Evolutionary conservation across 78 protist genomes (phyloP).

Genomic region (Dictyostelium intermedium): DNA sequence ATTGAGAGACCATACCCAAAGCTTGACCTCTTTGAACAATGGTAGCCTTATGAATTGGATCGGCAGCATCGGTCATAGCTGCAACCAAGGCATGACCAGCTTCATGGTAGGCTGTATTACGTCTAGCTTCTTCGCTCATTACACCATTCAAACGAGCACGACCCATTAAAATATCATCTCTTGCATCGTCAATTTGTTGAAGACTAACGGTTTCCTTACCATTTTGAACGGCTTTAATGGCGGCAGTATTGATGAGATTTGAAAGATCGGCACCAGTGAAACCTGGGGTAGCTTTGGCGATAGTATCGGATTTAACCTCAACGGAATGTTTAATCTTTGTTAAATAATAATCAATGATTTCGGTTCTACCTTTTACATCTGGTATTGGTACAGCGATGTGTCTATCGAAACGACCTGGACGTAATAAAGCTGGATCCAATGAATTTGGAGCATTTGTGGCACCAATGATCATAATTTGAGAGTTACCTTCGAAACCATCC

Average conservation of each 20-base stretch:
- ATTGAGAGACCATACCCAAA: slow-evolving; percentile 86
- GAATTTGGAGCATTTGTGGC: slow-evolving; percentile 94
- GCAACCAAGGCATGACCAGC: slow-evolving; percentile 98
- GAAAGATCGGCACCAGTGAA: slow-evolving; percentile 94
- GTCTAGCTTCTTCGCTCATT: slow-evolving; percentile 50
- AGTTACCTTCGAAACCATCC: slow-evolving; percentile 83
- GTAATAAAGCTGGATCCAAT: slow-evolving; percentile 96
- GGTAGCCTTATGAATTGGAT: slow-evolving; percentile 97
- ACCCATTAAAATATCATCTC: slow-evolving; percentile 92
- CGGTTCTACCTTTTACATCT: slow-evolving; percentile 77
- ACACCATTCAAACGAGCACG: slow-evolving; percentile 78
- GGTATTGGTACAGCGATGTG: slow-evolving; percentile 94
- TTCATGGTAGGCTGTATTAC: slow-evolving; percentile 96
- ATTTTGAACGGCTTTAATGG: slow-evolving; percentile 89
- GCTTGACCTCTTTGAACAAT: slow-evolving; percentile 93
- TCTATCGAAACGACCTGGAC: slow-evolving; percentile 99
- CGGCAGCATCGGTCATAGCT: slow-evolving; percentile 78
- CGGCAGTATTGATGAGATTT: slow-evolving; percentile 94
- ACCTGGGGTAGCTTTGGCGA: slow-evolving; percentile 86
- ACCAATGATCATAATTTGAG: slow-evolving; percentile 94
- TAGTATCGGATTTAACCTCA: background rate
- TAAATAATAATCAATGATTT: slow-evolving; percentile 39
- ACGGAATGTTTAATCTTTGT: slow-evolving; percentile 1
- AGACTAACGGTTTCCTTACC: slow-evolving; percentile 51
- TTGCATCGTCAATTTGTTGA: slow-evolving; percentile 90